Percentiles rank a stretch among this genome's conserved stretches.
These are phyloP conservation scores for Ophiocordyceps camponoti-floridani DNA, from an alignment of 2,329 filamentous ascomycete species.

Conservation along the genomic window DNA sequence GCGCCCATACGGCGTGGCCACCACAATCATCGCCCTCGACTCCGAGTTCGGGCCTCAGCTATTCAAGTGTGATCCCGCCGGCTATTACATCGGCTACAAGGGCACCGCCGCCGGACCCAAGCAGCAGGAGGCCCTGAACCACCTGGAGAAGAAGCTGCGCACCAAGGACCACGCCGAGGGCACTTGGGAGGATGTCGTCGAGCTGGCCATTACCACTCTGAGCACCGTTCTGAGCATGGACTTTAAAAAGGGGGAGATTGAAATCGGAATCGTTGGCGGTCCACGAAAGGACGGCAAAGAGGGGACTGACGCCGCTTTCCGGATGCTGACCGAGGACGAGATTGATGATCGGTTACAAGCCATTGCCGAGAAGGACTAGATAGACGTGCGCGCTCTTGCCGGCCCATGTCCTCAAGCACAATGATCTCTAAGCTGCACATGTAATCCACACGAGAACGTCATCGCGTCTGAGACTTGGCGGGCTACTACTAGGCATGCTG, in stretches of 20 bases:
- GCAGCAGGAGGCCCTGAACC: constrained; percentile 96
- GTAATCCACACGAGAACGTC: too few relatives aligned
- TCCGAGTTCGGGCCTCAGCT: constrained; percentile 83
- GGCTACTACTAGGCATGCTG: too few relatives aligned
- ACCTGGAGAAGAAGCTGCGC: constrained; percentile 98
- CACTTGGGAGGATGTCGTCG: constrained; percentile 92
- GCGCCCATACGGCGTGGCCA: constrained; percentile 90
- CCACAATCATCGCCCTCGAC: constrained; percentile 86
- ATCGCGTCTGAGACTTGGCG: too few relatives aligned
- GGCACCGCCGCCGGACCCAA: constrained; percentile 93
- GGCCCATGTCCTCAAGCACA: too few relatives aligned
- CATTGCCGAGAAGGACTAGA: constrained; percentile 94
- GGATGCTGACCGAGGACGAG: constrained; percentile 86
- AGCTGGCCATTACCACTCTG: constrained; percentile 85
- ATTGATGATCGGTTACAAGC: constrained; percentile 96
- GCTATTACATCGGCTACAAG: constrained; percentile 98
- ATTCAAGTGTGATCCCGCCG: constrained; percentile 96
- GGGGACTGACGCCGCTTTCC: constrained; percentile 63
- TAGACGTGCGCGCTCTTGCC: not conserved
- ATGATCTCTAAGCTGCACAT: too few relatives aligned
- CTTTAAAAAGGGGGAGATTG: constrained; percentile 98
- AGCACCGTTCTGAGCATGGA: constrained; percentile 96
- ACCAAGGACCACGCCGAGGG: constrained; percentile 93
- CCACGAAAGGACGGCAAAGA: constrained; percentile 69
- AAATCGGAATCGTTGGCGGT: constrained; percentile 92